Evolutionary conservation across 1,284 basidiomycete species (phyloP).

Genomic region (Ceratobasidium sp.): DNA sequence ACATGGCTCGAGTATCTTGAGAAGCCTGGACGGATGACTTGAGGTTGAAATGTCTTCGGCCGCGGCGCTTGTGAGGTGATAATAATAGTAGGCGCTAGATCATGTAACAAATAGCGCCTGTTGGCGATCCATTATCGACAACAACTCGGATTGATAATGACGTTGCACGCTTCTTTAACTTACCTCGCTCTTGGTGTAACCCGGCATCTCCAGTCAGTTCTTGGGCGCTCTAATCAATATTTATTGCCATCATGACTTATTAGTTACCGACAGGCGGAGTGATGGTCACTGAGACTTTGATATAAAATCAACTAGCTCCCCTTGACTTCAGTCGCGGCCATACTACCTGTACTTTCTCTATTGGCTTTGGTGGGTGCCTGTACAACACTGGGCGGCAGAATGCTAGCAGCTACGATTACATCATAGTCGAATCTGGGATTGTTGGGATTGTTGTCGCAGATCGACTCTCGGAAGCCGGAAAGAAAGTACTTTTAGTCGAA

Average conservation of each 20-base stretch:
- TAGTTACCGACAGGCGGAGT: not conserved
- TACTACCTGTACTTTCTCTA: too few species aligned
- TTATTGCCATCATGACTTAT: not conserved
- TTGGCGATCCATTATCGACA: too few species aligned
- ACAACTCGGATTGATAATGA: not conserved
- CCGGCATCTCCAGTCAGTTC: not conserved
- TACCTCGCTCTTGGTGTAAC: not conserved
- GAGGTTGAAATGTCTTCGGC: constrained; percentile 3
- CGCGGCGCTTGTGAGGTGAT: not conserved
- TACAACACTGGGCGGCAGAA: not conserved
- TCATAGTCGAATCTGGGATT: constrained; percentile 65
- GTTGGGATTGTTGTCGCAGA: constrained; percentile 60
- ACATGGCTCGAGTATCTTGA: not conserved
- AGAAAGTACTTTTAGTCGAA: constrained; percentile 44
- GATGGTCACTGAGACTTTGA: not conserved
- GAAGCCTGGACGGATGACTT: constrained; percentile 8
- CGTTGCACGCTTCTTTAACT: not conserved
- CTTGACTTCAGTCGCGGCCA: not conserved
- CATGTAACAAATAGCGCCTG: too few species aligned
- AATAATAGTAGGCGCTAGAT: constrained; percentile 8
- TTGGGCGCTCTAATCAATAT: not conserved
- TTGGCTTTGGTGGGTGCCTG: not conserved
- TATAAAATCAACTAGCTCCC: not conserved
- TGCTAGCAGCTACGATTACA: constrained; percentile 54
- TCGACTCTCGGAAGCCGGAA: constrained; percentile 64